Percentiles rank a stretch among this genome's conserved stretches.
These are phyloP conservation scores for Umbelopsis sp. DNA, from an alignment of 192 early-diverging fungal genomes.

Conservation along the genomic window DNA sequence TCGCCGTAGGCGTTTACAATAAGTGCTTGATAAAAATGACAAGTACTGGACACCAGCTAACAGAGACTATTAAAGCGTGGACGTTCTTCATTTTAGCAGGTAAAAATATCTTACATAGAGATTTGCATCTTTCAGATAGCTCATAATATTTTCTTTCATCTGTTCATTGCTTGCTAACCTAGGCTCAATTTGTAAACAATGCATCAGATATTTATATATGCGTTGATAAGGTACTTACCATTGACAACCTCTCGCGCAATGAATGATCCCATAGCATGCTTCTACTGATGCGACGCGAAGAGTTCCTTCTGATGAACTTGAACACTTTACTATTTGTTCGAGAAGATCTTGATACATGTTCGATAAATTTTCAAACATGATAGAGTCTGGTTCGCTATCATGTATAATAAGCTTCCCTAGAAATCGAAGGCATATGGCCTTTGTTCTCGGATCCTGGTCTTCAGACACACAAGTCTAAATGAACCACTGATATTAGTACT, in stretches of 20 bases:
- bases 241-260: not conserved
- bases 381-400: not conserved
- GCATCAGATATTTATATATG: not conserved
- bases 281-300: slow-evolving; percentile 29
- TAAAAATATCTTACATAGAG: not conserved
- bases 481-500: not conserved
- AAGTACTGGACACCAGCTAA: slow-evolving; percentile 39
- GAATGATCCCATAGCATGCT: slow-evolving; percentile 20
- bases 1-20: slow-evolving; percentile 39
- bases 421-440: slow-evolving; percentile 28
- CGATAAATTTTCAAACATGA: not conserved
- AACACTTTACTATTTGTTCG: not conserved
- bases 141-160: not conserved
- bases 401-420: slow-evolving; percentile 19
- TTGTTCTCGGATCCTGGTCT: slow-evolving; percentile 33
- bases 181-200: not conserved
- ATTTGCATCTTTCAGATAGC: not conserved
- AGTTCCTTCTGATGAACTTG: slow-evolving; percentile 19
- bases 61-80: not conserved
- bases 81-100: not conserved
- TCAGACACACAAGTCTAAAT: slow-evolving; percentile 22
- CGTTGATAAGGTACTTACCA: slow-evolving; percentile 1
- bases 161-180: not conserved
- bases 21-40: slow-evolving; percentile 41
- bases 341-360: not conserved